phyloP scores from a whole-genome alignment of 2,329 filamentous ascomycete genomes.

The Verticillium dahliae region DNA sequence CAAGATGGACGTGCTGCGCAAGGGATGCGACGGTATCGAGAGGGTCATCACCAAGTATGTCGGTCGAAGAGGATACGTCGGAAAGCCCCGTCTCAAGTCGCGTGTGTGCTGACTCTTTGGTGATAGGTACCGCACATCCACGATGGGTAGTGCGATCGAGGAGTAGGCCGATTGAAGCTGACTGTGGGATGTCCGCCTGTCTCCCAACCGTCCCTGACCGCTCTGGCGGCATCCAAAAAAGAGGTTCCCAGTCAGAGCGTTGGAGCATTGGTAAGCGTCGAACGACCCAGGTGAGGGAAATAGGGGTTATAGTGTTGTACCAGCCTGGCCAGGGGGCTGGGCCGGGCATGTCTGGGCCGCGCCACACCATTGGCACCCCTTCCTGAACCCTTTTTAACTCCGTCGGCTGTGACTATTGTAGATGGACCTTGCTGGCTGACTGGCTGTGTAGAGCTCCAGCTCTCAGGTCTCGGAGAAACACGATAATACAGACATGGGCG shows the following conservation, averaged over 20 bases:
- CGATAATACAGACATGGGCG: not conserved
- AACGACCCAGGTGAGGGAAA: not conserved
- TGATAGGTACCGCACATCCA: slow-evolving; percentile 1
- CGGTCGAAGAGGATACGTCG: not conserved
- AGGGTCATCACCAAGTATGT: slow-evolving; percentile 66
- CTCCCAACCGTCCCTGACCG: not conserved
- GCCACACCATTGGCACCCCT: not conserved
- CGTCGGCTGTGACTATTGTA: not conserved
- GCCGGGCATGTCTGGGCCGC: not conserved
- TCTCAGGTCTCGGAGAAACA: not conserved
- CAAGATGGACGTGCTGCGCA: slow-evolving; percentile 69
- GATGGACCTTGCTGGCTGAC: not conserved
- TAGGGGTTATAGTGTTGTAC: not conserved
- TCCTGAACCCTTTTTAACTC: not conserved
- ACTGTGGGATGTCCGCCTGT: not conserved
- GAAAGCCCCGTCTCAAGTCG: not conserved
- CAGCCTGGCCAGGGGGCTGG: not conserved
- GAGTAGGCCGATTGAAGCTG: not conserved
- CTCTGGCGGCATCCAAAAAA: no score
- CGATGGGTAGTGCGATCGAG: slow-evolving; percentile 1
- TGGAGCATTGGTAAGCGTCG: not conserved
- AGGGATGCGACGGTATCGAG: slow-evolving; percentile 79
- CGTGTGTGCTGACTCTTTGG: not conserved
- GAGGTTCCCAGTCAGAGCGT: not conserved
- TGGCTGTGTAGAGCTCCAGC: not conserved